These are phyloP conservation scores for Daldinia loculata DNA, from an alignment of 495 filamentous ascomycete genomes.

Conservation along the genomic window DNA sequence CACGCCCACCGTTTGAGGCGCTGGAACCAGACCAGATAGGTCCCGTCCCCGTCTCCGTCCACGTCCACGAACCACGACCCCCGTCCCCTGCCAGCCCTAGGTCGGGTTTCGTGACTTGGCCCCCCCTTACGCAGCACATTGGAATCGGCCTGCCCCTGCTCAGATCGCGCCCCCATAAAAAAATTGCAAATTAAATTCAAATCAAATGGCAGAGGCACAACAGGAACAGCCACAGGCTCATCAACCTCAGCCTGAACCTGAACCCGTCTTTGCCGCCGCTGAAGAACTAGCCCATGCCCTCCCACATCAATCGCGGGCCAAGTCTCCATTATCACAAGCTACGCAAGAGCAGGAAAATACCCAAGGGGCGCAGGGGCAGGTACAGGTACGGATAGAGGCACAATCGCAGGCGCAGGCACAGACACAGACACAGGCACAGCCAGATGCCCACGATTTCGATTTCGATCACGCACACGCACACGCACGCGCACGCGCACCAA, in stretches of 20 bases:
- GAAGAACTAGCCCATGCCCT: constrained; percentile 49
- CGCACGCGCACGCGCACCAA: constrained; percentile 34
- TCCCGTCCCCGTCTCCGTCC: constrained; percentile 29
- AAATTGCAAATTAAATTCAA: constrained; percentile 52
- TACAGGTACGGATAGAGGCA: constrained; percentile 40
- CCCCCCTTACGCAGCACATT: constrained; percentile 49
- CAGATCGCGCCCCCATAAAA: constrained; percentile 48
- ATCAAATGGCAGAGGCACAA: constrained; percentile 51
- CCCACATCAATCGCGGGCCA: constrained; percentile 42
- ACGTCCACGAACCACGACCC: constrained; percentile 21
- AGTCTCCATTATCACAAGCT: constrained; percentile 41
- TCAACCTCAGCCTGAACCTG: constrained; percentile 53
- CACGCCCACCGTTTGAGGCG: constrained; percentile 40
- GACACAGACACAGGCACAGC: constrained; percentile 4
- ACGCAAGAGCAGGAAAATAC: constrained; percentile 40
- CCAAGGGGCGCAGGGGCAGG: constrained; percentile 41
- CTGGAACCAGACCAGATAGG: constrained; percentile 34
- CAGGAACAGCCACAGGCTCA: constrained; percentile 50
- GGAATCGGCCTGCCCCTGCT: constrained; percentile 48
- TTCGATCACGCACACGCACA: constrained; percentile 14
- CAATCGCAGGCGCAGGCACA: constrained; percentile 15
- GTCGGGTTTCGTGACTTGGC: constrained; percentile 46
- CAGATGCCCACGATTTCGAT: constrained; percentile 21
- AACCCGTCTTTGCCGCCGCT: constrained; percentile 49
- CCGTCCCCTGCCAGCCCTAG: constrained; percentile 44